Evolutionary conservation across 2,329 filamentous ascomycete species (phyloP), one percentile per base, ranked within the genome.

Genomic region (Aquanectria penicillioides): DNA sequence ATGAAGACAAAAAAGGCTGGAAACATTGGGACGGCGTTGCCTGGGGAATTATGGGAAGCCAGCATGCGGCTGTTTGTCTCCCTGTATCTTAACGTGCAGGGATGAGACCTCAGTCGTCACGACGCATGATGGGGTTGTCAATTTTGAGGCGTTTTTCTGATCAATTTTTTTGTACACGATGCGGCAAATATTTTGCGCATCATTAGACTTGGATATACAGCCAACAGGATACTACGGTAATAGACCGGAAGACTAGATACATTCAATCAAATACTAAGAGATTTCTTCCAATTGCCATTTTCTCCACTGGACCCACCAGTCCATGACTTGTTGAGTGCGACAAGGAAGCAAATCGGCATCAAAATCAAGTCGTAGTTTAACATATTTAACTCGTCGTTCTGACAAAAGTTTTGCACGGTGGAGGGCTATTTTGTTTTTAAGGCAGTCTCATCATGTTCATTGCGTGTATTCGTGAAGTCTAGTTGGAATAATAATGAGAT

Each of bases 111-210:
- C 59, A 54, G 58, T 26, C 57, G 54, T 48, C 51, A 64, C 44
- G 66, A 58, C 20, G 44, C 53, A 60, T 52, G 55, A 48, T 48
- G 26, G 46, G 50, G 43, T n/a, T n/a, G 40, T 41, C 41, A 50
- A 66, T 65, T 46, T 49, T 38, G 43, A 8, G 65, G 67, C 63
- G 67, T 69, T 68, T 37, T 44, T 20, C 28, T 33, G 22, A n/a
- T n/a, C n/a, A n/a, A n/a, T 37, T 34, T 64, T 40, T 25, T 43
- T 40, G 40, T 31, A 20, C 4, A 18, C 10, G 17, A 22, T 20
- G 36, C 23, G 20, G 48, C 34, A 48, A 18, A 15, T 46, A 8
- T n/a, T 53, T 26, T n/a, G n/a, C n/a, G 34, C 36, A 17, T n/a
- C 48, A 22, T 55, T 62, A 52, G 58, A 61, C 59, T 65, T 66